Base-by-base conservation (phyloP, 805 yeast genomes). In the Candida taoyuanica region DNA sequence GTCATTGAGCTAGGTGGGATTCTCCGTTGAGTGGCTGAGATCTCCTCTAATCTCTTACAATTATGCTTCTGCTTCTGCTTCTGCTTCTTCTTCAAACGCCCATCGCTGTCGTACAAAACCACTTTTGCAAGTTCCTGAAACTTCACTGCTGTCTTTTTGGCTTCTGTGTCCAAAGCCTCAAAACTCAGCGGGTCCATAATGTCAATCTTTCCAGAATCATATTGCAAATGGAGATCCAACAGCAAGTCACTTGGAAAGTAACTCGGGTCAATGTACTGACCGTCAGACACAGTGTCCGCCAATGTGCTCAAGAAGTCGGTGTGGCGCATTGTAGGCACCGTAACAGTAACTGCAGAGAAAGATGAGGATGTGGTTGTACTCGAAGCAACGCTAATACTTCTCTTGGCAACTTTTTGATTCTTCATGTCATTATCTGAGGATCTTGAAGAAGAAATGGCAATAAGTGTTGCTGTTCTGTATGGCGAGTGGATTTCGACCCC, bases 41-140 rank as follows among this genome's bases (percentile, higher is more conserved):
- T n/a, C n/a, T n/a, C n/a, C n/a, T n/a, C n/a, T n/a, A n/a, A n/a
- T n/a, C n/a, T n/a, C n/a, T n/a, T n/a, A n/a, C n/a, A n/a, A n/a
- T n/a, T n/a, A n/a, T n/a, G n/a, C n/a, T n/a, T n/a, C n/a, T n/a
- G n/a, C n/a, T n/a, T n/a, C n/a, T n/a, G n/a, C n/a, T n/a, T n/a
- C n/a, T n/a, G n/a, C n/a, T n/a, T n/a, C n/a, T n/a, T n/a, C n/a
- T 34, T 26, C 28, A 26, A 30, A 5, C 24, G 28, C 6, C 31
- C 21, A 9, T 19, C 15, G n/a, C 19, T 19, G n/a, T 36, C 26
- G 21, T 40, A 40, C 15, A 40, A 25, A 13, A 36, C 14, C 14
- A 40, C 29, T 13, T 33, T 19, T 5, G 43, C 29, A 15, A 19
- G 29, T 14, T 36, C 36, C 4, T 33, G 34, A 15, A 40, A 40